A percentile compares a stretch with the other conserved stretches of the same genome.
These are phyloP conservation scores for Candida vartiovaarae DNA, from an alignment of 805 yeast species.

Conservation along the genomic window DNA sequence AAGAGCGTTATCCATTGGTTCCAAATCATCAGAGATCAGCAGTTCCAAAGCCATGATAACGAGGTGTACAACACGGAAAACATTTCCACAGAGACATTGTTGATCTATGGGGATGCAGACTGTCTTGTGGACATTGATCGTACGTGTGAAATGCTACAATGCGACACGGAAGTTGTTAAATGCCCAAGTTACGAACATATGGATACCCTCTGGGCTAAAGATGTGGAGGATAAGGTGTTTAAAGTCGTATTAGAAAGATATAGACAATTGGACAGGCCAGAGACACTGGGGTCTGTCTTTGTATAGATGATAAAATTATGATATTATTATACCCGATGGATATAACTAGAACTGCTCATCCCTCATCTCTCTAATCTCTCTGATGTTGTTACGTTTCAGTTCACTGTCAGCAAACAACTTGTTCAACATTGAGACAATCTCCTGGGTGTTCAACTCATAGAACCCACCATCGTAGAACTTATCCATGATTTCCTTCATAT, in stretches of 20 bases:
- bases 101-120: slow-evolving; percentile 66
- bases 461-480: slow-evolving; percentile 35
- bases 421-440: slow-evolving; percentile 29
- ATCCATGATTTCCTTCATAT: slow-evolving; percentile 33
- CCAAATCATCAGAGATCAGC: slow-evolving; percentile 61
- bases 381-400: slow-evolving; percentile 27
- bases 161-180: slow-evolving; percentile 30
- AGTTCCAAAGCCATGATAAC: slow-evolving; percentile 75
- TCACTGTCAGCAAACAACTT: slow-evolving; percentile 35
- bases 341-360: not conserved
- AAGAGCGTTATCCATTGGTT: slow-evolving; percentile 83
- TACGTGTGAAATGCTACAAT: slow-evolving; percentile 47
- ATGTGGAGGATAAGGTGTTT: slow-evolving; percentile 38
- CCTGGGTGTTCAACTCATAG: slow-evolving; percentile 30
- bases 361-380: slow-evolving; percentile 41
- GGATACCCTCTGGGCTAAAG: slow-evolving; percentile 72
- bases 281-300: not conserved
- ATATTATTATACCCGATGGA: not conserved
- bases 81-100: slow-evolving; percentile 49
- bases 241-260: slow-evolving; percentile 40
- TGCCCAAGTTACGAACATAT: slow-evolving; percentile 64
- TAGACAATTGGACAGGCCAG: slow-evolving; percentile 21
- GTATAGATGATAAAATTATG: not conserved
- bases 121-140: slow-evolving; percentile 64
- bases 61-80: slow-evolving; percentile 27